Evolutionary conservation across 2,329 filamentous ascomycete genomes (phyloP).

Genomic region (Zopfia rhizophila): DNA sequence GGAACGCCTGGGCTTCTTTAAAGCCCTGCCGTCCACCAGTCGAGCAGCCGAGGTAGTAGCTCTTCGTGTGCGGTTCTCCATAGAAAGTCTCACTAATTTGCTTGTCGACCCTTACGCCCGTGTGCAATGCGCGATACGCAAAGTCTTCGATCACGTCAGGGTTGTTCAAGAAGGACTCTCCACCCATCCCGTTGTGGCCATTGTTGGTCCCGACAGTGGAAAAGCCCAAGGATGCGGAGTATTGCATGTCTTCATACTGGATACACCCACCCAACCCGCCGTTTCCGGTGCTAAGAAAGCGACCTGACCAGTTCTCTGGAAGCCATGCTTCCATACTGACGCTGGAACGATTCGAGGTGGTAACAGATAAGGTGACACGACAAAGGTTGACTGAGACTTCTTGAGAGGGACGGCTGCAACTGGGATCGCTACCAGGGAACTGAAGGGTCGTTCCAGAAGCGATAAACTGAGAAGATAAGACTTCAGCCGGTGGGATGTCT

Average conservation of each 20-base stretch:
- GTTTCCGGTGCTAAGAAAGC: slow-evolving; percentile 43
- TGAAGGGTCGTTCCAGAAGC: no score
- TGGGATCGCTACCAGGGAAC: no score
- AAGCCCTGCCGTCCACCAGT: slow-evolving; percentile 46
- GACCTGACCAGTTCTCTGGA: slow-evolving; percentile 47
- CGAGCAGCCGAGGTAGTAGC: slow-evolving; percentile 29
- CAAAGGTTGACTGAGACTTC: no score
- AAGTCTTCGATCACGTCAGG: slow-evolving; percentile 57
- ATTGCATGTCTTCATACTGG: slow-evolving; percentile 41
- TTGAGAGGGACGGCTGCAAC: no score
- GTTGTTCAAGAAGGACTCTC: slow-evolving; percentile 53
- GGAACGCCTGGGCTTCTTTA: slow-evolving; percentile 45
- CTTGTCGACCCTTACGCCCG: slow-evolving; percentile 49
- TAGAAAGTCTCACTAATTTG: slow-evolving; percentile 49
- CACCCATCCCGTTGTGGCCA: slow-evolving; percentile 50
- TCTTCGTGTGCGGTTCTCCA: slow-evolving; percentile 44
- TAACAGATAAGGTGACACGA: slow-evolving; percentile 16
- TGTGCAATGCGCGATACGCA: slow-evolving; percentile 54
- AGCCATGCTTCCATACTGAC: slow-evolving; percentile 52
- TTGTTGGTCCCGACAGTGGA: slow-evolving; percentile 43
- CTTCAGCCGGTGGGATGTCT: no score
- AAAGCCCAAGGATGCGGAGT: slow-evolving; percentile 39
- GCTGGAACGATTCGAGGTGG: slow-evolving; percentile 29
- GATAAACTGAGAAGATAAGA: no score
- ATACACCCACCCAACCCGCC: slow-evolving; percentile 43